Evolutionary conservation across 2,329 filamentous ascomycete species (phyloP), one percentile per base, ranked within the genome.

Genomic region (Pseudogymnoascus sp.): DNA sequence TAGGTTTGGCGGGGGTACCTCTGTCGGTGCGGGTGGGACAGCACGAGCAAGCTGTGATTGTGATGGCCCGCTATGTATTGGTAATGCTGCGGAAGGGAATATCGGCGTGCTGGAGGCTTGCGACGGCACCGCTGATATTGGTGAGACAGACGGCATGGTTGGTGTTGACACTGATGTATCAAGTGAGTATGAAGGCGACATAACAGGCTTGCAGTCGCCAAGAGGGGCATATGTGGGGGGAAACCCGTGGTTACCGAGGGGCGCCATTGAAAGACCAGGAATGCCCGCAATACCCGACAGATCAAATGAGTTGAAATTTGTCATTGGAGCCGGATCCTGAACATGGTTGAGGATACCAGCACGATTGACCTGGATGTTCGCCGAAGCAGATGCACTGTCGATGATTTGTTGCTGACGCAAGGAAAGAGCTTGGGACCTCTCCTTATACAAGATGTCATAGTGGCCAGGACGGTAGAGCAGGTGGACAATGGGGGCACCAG

Each of bases 391-490:
- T 47, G 66, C 60, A n/a, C 67, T 64, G 11, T 62, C 60, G n/a
- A 69, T 40, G 8, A 66, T 59, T 59, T 50, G 40, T 31, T 64
- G 63, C 11, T 68, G 65, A 33, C 61, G 62, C 40, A 67, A 31
- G 61, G 71, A 64, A 62, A 72, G 65, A 53, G 67, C 64, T 50
- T 64, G 59, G 2, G 24, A 40, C 1, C 64, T 70, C 63, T 81
- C 78, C 72, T 85, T 87, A 79, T 99, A 99, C 35, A 97, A 82
- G 65, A 99, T 87, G 75, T 97, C 95, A 75, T 97, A 99, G 76
- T 97, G 95, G 65, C 91, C 91, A 44, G 79, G 96, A 73, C 78
- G 86, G 82, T 78, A 93, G 72, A 81, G 81, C 65, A 82, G 77
- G 68, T 84, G 79, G 37, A 87, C 83, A 33, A 83, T 79, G 26